Evolutionary conservation across 2,329 filamentous ascomycete species (phyloP), one percentile per base, ranked within the genome.

Genomic region (Monosporascus cannonballus): DNA sequence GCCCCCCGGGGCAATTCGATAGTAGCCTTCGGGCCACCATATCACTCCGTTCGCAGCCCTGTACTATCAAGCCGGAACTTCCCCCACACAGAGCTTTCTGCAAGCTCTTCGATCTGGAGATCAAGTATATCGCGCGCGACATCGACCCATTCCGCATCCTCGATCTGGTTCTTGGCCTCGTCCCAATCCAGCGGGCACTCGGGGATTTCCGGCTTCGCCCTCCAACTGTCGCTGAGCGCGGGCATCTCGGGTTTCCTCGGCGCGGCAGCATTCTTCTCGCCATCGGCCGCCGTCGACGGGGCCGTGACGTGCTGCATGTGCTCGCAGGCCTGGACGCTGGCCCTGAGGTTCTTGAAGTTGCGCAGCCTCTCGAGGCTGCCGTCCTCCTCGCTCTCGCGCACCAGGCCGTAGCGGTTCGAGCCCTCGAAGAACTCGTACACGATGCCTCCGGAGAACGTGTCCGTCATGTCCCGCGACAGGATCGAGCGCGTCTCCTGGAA

Each of bases 351-450:
- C 5, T 24, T 9, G 38, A 57, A 64, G 44, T 61, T 60, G 0
- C 11, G 18, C 17, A 48, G 45, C 36, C 41, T 52, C 27, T 44
- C 42, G 27, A 61, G 20, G 6, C 3, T 15, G 22, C 51, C 22
- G 17, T 42, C 38, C 7, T 41, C 34, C 36, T 15, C n/a, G 27
- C 24, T 41, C 3, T 51, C 18, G 9, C 30, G 30, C 6, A 83
- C 76, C 8, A 84, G 70, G 48, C 72, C 72, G 50, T 66, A 70
- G n/a, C 66, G 58, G 52, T 74, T 73, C 5, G 69, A 57, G 54
- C 81, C 79, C 59, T 83, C 70, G n/a, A 76, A 77, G 67, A 76
- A 85, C 62, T 85, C 80, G 67, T 84, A 84, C 20, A 84, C 79
- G 27, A 85, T 70, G 51, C 81, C 83, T 49, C 83, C 82, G 30